These are phyloP conservation scores for Austroboletus eburneus DNA, from an alignment of 768 basidiomycete genomes.

Conservation along the genomic window DNA sequence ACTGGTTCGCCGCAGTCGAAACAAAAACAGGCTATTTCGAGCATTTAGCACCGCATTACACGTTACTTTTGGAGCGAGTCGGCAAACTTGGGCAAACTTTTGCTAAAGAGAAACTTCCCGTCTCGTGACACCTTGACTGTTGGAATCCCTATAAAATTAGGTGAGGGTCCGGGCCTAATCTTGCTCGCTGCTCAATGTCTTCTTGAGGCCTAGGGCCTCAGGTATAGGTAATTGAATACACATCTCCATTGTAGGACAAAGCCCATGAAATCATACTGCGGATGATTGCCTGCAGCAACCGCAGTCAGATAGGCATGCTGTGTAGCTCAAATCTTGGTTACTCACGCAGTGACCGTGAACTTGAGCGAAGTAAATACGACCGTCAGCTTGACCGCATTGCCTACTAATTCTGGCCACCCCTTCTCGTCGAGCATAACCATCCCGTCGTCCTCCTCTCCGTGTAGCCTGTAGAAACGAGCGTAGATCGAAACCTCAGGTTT, in stretches of 20 bases:
- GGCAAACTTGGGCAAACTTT: no score
- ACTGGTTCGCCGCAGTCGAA: conserved; percentile 8
- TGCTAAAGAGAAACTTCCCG: no score
- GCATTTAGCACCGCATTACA: no score
- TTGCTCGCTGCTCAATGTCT: no score
- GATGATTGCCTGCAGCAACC: conserved; percentile 21
- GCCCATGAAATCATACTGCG: conserved; percentile 19
- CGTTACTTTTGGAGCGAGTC: no score
- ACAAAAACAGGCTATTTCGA: neutral
- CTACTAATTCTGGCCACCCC: conserved; percentile 31
- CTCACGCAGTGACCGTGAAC: conserved; percentile 31
- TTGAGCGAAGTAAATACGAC: conserved; percentile 33
- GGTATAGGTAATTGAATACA: no score
- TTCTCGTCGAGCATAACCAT: conserved; percentile 31
- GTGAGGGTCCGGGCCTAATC: no score
- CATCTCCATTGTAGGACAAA: no score
- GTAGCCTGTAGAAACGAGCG: conserved; percentile 30
- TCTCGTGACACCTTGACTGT: no score
- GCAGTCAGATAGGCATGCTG: conserved; percentile 3
- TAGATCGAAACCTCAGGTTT: conserved; percentile 34
- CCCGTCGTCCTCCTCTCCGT: conserved; percentile 32
- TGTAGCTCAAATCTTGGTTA: no score
- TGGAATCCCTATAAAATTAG: no score
- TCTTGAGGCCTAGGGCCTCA: no score
- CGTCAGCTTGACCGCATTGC: conserved; percentile 31